Base-by-base conservation (phyloP, 2,329 filamentous ascomycete species). In the Nothophaeocryptopus gaeumannii region DNA sequence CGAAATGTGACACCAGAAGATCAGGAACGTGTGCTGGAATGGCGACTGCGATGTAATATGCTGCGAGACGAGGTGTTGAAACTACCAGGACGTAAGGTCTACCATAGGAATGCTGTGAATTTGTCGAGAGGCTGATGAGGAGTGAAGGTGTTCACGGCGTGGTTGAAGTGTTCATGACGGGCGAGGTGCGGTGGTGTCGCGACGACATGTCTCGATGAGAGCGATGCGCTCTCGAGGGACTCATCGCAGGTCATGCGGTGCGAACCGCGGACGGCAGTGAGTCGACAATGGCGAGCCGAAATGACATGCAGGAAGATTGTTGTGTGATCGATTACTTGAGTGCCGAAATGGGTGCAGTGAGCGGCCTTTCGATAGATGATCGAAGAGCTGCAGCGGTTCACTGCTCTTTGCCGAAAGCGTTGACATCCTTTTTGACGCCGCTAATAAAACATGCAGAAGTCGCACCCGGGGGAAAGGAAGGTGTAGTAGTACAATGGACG, bases 401-500 rank as follows among this genome's bases (percentile, higher is more conserved):
- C 41, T 47, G 48, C 46, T 40, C 47, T 39, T 48, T 54, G 56
- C 50, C 51, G 58, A 43, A 50, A 50, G 55, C 42, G 53, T 56
- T 49, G 53, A 50, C 47, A 53, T 42, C 46, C 51, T 43, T 40
- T 39, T 53, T 51, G 56, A 52, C 37, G 56, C 58, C 56, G 60
- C 58, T 64, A 66, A 59, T 64, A 63, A 64, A 54, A 66, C 63
- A 65, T 60, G 54, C 55, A 55, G 59, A 61, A 64, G 63, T 63
- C 62, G 63, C 61, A 65, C 63, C 63, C 55, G 60, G 58, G 30
- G 31, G 42, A 58, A 56, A 44, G 58, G 54, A 58, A 60, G 55
- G 52, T 59, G 58, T 62, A 61, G 58, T 64, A 64, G 55, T 61
- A 59, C 55, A 56, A 54, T 50, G 45, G 48, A 54, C 48, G 36